Conservation (phyloP, 768 basidiomycete species). For the Cyathus striatus region DNA sequence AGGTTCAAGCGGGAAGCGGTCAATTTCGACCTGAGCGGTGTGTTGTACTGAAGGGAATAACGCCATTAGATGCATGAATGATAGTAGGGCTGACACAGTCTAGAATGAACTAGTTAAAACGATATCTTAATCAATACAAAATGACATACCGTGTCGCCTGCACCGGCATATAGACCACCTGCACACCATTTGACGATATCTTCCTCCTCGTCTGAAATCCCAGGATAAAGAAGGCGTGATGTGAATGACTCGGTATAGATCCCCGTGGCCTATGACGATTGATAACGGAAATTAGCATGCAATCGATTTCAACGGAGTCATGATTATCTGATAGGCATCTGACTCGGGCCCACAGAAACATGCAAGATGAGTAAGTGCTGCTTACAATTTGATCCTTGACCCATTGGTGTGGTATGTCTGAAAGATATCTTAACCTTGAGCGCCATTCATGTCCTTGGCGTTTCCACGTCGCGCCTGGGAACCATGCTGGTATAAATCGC, state of each 20-base stretch:
- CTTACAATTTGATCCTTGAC: constrained; percentile 40
- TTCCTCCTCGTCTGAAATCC: constrained; percentile 28
- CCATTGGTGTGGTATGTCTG: constrained; percentile 35
- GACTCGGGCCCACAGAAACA: no score
- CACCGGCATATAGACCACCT: constrained; percentile 44
- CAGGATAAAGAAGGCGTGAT: constrained; percentile 27
- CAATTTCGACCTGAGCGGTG: constrained; percentile 36
- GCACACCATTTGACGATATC: constrained; percentile 46
- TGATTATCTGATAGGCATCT: no score
- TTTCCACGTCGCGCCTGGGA: constrained; percentile 42
- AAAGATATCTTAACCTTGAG: constrained; percentile 26
- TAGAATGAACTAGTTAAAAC: constrained; percentile 11
- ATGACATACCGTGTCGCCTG: constrained; percentile 31
- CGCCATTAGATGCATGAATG: constrained; percentile 46
- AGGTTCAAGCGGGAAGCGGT: constrained; percentile 27
- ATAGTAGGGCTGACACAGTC: constrained; percentile 43
- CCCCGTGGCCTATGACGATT: constrained; percentile 28
- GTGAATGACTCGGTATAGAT: constrained; percentile 37
- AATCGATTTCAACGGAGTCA: no score
- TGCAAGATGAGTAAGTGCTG: no score
- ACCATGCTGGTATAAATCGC: no score
- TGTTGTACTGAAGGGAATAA: constrained; percentile 36
- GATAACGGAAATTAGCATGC: no score
- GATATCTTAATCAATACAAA: background rate
- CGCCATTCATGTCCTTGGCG: constrained; percentile 38